Percentiles rank a stretch among this genome's conserved stretches.
phyloP scores from a whole-genome alignment of 192 early-diverging fungal genomes.

The Linnemannia hyalina region DNA sequence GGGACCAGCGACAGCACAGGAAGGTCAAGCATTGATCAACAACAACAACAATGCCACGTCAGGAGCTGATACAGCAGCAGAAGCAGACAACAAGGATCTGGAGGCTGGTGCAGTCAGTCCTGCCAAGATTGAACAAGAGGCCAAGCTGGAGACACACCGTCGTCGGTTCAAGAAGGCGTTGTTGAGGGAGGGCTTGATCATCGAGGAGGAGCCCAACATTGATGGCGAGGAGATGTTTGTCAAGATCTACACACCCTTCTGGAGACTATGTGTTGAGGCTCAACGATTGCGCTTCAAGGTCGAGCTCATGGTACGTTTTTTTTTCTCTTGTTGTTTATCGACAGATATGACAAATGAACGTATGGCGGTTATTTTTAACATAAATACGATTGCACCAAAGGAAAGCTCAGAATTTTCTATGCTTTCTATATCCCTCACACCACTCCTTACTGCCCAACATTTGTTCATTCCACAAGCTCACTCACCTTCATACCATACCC shows the following conservation, averaged over 20 bases:
- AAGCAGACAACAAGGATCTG: slow-evolving; percentile 22
- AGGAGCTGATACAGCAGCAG: slow-evolving; percentile 11
- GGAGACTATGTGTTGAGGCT: slow-evolving; percentile 57
- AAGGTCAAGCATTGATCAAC: slow-evolving; percentile 3
- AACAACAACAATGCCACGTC: neutral
- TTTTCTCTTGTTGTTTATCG: neutral
- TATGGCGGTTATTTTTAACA: slow-evolving; percentile 1
- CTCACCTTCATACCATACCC: neutral
- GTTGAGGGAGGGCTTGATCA: slow-evolving; percentile 46
- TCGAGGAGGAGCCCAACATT: slow-evolving; percentile 56
- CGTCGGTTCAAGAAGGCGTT: slow-evolving; percentile 56
- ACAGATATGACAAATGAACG: neutral
- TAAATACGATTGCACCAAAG: neutral
- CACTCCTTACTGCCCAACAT: neutral
- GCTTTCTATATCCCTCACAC: neutral
- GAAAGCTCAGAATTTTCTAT: neutral
- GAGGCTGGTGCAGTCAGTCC: slow-evolving; percentile 13
- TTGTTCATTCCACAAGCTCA: neutral
- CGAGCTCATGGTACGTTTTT: slow-evolving; percentile 47
- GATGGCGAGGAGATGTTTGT: slow-evolving; percentile 56
- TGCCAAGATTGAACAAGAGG: slow-evolving; percentile 31
- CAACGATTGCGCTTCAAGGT: slow-evolving; percentile 51
- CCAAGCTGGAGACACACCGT: slow-evolving; percentile 22
- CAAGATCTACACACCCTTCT: slow-evolving; percentile 59
- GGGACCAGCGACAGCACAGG: slow-evolving; percentile 20